A percentile compares a stretch with the other conserved stretches of the same genome.
Evolutionary conservation across 306 rosid species (phyloP).

Genomic region (Betula pendula): DNA sequence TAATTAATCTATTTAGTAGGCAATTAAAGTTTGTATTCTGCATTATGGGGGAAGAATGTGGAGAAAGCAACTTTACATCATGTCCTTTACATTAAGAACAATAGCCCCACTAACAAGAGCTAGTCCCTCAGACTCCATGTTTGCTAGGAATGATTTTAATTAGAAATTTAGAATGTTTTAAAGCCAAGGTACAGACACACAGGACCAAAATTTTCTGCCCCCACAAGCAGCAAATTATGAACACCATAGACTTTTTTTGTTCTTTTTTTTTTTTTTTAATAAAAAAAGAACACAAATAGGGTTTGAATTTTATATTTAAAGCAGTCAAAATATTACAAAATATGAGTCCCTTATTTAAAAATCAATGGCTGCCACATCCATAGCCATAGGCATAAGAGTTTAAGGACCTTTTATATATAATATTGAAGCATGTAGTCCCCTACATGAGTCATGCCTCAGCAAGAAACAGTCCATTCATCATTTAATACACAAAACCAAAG

Average conservation of each 20-base stretch:
- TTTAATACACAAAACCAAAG: conserved; percentile 46
- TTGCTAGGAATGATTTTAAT: conserved; percentile 36
- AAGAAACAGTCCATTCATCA: conserved; percentile 48
- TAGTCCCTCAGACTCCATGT: conserved; percentile 32
- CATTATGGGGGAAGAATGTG: conserved; percentile 47
- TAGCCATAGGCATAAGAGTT: conserved; percentile 32
- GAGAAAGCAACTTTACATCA: conserved; percentile 38
- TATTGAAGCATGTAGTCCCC: conserved; percentile 44
- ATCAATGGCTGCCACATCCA: conserved; percentile 38
- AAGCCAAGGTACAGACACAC: conserved; percentile 41
- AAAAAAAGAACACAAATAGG: too few relatives aligned
- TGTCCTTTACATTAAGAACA: conserved; percentile 37
- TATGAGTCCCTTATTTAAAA: too few relatives aligned
- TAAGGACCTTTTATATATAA: conserved; percentile 25
- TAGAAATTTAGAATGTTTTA: conserved; percentile 42
- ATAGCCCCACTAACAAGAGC: conserved; percentile 47
- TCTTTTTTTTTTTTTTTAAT: too few relatives aligned
- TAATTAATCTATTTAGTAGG: conserved; percentile 22
- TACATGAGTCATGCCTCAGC: conserved; percentile 58
- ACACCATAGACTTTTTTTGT: conserved; percentile 28
- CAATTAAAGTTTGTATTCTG: conserved; percentile 36
- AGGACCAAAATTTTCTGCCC: conserved; percentile 51
- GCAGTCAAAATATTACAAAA: conserved; percentile 41
- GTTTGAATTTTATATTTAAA: conserved; percentile 19
- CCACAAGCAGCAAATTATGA: conserved; percentile 46